A percentile compares a stretch with the other conserved stretches of the same genome.
phyloP scores from a whole-genome alignment of 1,284 basidiomycete species.

The Apiotrichum gracile region DNA sequence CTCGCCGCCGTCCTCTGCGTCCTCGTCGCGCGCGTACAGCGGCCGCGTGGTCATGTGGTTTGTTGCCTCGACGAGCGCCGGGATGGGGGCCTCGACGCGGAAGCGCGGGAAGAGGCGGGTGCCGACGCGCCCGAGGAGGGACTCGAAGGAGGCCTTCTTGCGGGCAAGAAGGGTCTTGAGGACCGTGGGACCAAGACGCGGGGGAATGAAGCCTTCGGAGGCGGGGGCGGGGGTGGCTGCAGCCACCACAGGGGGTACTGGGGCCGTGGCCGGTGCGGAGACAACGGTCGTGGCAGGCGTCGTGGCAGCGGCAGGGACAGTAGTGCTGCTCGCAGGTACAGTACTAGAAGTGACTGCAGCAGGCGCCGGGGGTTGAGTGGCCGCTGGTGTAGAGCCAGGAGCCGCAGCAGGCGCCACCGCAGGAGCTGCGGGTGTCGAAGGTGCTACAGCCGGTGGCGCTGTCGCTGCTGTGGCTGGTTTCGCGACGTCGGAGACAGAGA shows the following conservation, averaged over 20 bases:
- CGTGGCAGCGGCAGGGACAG: background rate
- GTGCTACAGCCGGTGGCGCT: background rate
- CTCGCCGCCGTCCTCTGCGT: background rate
- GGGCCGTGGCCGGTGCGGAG: background rate
- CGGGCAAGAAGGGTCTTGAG: slow-evolving; percentile 18
- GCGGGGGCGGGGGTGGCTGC: background rate
- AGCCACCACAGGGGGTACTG: background rate
- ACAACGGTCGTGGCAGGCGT: background rate
- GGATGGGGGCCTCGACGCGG: slow-evolving; percentile 17
- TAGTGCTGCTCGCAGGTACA: too few relatives aligned
- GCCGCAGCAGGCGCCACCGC: background rate
- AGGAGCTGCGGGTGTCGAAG: background rate
- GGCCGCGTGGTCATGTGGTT: slow-evolving; percentile 38
- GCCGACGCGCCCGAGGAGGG: slow-evolving; percentile 22
- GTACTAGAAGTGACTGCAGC: background rate
- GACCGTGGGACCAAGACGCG: slow-evolving; percentile 3
- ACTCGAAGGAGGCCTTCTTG: slow-evolving; percentile 21
- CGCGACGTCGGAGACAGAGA: background rate
- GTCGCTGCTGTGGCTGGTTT: background rate
- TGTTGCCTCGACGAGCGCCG: slow-evolving; percentile 25
- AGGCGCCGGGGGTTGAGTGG: too few relatives aligned
- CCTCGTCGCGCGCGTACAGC: slow-evolving; percentile 20
- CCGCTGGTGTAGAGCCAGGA: too few relatives aligned
- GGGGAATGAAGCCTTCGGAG: background rate
- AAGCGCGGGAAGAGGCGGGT: slow-evolving; percentile 24